A percentile compares a stretch with the other conserved stretches of the same genome.
Conservation (phyloP, 1,284 basidiomycete species). For the Psilocybe mexicana region DNA sequence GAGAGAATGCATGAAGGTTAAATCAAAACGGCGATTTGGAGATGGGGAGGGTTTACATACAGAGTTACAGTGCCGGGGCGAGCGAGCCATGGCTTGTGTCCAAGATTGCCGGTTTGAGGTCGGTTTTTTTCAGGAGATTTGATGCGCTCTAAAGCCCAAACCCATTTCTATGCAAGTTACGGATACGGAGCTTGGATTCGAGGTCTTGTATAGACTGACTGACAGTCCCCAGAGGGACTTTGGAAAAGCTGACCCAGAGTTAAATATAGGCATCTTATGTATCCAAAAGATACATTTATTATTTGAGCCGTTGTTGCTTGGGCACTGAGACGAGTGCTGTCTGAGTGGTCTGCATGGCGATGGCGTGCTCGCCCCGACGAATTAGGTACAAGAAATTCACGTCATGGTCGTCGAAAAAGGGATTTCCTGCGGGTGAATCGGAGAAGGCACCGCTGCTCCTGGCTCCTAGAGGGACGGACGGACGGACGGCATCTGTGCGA, state of each 20-base stretch:
- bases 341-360: conserved; percentile 7
- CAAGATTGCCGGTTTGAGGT: conserved; percentile 6
- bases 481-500: not conserved
- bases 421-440: conserved; percentile 17
- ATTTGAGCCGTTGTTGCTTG: too few species aligned
- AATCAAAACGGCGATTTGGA: not conserved
- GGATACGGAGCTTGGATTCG: not conserved
- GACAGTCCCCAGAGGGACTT: not conserved
- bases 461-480: not conserved
- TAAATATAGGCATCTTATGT: not conserved
- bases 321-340: too few species aligned
- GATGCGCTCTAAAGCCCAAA: not conserved
- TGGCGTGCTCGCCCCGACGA: conserved; percentile 4
- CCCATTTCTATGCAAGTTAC: not conserved
- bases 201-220: not conserved
- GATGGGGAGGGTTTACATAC: too few species aligned
- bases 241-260: not conserved
- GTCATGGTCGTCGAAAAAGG: conserved; percentile 7
- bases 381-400: not conserved
- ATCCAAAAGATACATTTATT: too few species aligned
- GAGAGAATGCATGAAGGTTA: not conserved
- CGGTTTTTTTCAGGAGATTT: not conserved
- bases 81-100: conserved; percentile 3
- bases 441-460: conserved; percentile 3
- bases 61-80: not conserved